Evolutionary conservation across 257 asterid species (phyloP).

Genomic region (Solanum peruvianum): DNA sequence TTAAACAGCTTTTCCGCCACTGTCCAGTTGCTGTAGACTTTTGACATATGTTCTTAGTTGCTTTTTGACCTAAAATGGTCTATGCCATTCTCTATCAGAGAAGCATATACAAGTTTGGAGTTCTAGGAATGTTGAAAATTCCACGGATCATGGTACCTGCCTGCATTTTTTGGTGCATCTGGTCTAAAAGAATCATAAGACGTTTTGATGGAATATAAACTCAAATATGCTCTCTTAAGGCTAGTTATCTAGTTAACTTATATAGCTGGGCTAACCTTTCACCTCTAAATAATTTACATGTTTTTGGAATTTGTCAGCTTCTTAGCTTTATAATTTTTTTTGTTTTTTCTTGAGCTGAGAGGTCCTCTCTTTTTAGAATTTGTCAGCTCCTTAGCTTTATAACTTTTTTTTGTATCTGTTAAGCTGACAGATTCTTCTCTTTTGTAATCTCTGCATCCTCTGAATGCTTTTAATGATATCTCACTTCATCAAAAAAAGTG

Average conservation of each 20-base stretch:
- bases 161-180: background rate
- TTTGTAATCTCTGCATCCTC: background rate
- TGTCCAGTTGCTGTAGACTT: background rate
- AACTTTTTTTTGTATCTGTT: background rate
- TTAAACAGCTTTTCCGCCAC: background rate
- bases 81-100: background rate
- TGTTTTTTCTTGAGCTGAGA: background rate
- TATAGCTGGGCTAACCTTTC: background rate
- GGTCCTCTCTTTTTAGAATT: background rate
- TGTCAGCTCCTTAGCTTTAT: background rate
- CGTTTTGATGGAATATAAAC: background rate
- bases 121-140: background rate
- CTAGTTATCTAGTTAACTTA: background rate
- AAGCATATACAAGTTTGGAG: background rate
- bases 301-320: background rate
- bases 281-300: background rate
- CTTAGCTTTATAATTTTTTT: background rate
- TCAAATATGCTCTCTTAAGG: background rate
- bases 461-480: background rate
- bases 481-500: background rate
- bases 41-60: background rate
- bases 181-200: background rate
- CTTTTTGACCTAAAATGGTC: background rate
- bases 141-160: background rate
- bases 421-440: background rate